Conservation (phyloP, 1,139 yeast species). For the Suhomyces chickasaworum region DNA sequence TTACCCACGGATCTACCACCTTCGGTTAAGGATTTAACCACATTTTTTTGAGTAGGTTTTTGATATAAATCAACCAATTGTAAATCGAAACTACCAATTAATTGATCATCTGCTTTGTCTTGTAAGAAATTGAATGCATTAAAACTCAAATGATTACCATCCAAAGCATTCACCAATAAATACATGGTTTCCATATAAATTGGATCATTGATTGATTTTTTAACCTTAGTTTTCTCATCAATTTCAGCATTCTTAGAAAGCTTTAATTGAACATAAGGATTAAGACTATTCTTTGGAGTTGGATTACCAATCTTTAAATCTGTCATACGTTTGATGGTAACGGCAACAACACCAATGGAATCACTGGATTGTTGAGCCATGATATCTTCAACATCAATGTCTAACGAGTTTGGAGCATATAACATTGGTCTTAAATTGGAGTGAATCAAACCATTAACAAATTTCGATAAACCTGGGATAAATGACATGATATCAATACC, state of each 20-base stretch:
- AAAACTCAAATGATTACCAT: constrained; percentile 55
- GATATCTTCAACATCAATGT: constrained; percentile 70
- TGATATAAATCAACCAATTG: constrained; percentile 63
- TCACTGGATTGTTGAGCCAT: constrained; percentile 65
- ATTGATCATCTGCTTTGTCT: constrained; percentile 55
- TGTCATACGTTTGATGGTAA: constrained; percentile 57
- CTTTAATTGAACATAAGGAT: constrained; percentile 59
- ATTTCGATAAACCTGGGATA: constrained; percentile 75
- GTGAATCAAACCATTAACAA: constrained; percentile 70
- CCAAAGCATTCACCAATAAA: constrained; percentile 58
- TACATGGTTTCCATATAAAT: constrained; percentile 66
- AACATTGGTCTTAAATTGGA: constrained; percentile 72
- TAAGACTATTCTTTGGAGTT: constrained; percentile 48
- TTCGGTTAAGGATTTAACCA: constrained; percentile 40
- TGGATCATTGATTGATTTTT: constrained; percentile 57
- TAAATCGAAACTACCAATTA: constrained; percentile 58
- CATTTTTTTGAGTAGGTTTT: constrained; percentile 38
- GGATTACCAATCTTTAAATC: constrained; percentile 46
- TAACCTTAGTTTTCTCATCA: constrained; percentile 56
- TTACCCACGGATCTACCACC: constrained; percentile 63
- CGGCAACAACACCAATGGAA: constrained; percentile 67
- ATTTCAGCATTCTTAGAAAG: constrained; percentile 48
- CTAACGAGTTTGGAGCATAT: constrained; percentile 81
- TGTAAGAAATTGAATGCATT: constrained; percentile 53
- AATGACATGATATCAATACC: constrained; percentile 83